Evolutionary conservation across 2,329 filamentous ascomycete genomes (phyloP).

Genomic region (Fusarium subtropicale): DNA sequence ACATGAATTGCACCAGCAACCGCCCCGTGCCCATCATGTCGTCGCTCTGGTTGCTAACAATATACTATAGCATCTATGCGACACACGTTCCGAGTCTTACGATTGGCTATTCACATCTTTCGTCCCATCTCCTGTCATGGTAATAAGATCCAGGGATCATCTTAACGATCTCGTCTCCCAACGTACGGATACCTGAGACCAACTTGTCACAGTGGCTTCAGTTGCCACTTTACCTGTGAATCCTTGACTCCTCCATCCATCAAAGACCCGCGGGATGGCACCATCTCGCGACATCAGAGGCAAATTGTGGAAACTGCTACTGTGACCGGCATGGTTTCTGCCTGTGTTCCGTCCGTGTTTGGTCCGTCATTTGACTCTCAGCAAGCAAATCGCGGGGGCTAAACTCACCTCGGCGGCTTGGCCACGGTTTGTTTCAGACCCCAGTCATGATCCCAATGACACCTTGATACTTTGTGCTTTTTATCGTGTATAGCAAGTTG

Average conservation of each 20-base stretch:
- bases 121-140: constrained; percentile 23
- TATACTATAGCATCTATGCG: background rate
- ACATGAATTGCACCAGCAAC: constrained; percentile 25
- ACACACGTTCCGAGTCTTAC: background rate
- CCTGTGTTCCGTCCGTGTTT: constrained; percentile 10
- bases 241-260: constrained; percentile 12
- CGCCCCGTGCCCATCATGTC: constrained; percentile 17
- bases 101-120: constrained; percentile 18
- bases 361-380: constrained; percentile 19
- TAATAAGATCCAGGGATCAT: constrained; percentile 11
- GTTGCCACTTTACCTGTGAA: constrained; percentile 3
- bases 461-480: constrained; percentile 26
- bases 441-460: constrained; percentile 20
- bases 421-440: constrained; percentile 45
- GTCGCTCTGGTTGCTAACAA: constrained; percentile 10
- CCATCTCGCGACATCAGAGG: constrained; percentile 38
- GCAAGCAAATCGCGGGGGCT: constrained; percentile 42
- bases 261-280: constrained; percentile 39
- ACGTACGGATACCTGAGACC: constrained; percentile 13
- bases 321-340: constrained; percentile 33
- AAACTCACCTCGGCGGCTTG: constrained; percentile 25
- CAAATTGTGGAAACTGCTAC: constrained; percentile 37
- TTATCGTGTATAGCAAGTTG: background rate
- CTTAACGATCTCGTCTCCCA: constrained; percentile 13
- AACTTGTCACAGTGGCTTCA: constrained; percentile 17